Evolutionary conservation across 352 stramenopile genomes (phyloP).

Genomic region (Phytophthora capsici): DNA sequence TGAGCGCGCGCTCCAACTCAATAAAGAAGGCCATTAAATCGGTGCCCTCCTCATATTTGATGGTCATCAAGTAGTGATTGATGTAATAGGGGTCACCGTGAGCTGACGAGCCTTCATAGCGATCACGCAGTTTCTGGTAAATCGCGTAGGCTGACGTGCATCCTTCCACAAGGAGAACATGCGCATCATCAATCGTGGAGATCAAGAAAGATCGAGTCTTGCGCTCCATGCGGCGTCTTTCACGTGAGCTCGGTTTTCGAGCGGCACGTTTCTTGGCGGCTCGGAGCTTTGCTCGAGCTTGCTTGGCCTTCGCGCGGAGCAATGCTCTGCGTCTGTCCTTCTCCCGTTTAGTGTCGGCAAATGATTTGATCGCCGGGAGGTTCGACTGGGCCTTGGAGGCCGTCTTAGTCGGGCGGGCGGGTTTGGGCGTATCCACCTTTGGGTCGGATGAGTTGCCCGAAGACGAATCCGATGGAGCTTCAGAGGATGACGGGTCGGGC

Average conservation of each 20-base stretch:
- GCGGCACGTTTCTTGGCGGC: not conserved
- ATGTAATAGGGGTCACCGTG: slow-evolving; percentile 33
- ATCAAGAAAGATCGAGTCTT: slow-evolving; percentile 15
- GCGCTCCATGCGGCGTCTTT: slow-evolving; percentile 10
- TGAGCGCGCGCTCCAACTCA: slow-evolving; percentile 11
- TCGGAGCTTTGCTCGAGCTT: not conserved
- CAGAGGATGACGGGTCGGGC: not conserved
- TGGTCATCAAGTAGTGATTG: slow-evolving; percentile 28
- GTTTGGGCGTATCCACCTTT: too few species aligned
- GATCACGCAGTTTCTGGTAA: slow-evolving; percentile 20
- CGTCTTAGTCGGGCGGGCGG: too few species aligned
- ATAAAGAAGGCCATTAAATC: slow-evolving; percentile 26
- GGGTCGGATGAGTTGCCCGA: slow-evolving; percentile 5
- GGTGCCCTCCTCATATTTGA: slow-evolving; percentile 24
- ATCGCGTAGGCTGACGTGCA: slow-evolving; percentile 15
- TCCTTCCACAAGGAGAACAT: slow-evolving; percentile 8
- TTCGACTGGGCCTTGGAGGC: not conserved
- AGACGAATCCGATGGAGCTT: not conserved
- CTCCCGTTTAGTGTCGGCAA: not conserved
- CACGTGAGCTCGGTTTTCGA: not conserved
- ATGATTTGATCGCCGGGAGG: not conserved
- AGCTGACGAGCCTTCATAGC: slow-evolving; percentile 13
- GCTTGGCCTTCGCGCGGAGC: not conserved
- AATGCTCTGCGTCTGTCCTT: slow-evolving; percentile 11
- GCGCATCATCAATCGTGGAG: slow-evolving; percentile 16